Base-by-base conservation (phyloP, 1,139 yeast genomes). In the Candida albicans region DNA sequence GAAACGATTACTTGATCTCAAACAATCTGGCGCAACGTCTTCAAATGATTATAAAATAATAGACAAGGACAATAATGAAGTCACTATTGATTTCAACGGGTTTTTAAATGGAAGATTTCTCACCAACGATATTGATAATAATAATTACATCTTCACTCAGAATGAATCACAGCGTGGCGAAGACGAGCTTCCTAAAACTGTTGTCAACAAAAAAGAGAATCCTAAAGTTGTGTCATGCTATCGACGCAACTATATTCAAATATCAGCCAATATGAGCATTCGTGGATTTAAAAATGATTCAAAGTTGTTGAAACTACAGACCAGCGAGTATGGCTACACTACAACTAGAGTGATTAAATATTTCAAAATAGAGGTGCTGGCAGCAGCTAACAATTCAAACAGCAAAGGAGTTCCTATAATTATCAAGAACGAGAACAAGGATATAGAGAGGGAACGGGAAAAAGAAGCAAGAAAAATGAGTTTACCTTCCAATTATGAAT, bases 141-240 rank as follows among this genome's bases (percentile, higher is more conserved):
- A 61, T 42, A 68, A 70, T 51, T 73, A 64, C 52, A 54, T 69
- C 35, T 54, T 55, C 39, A 56, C 62, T 33, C 62, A 57, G 48
- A 59, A 49, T 42, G 53, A 49, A 38, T 37, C 47, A 8, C 39
- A 25, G 10, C 33, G 33, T n/a, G 41, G 25, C 11, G 35, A 37
- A 14, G 45, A 37, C 8, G 49, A 46, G 4, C 14, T 28, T 8
- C 24, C 35, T 2, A 33, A 30, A 7, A 26, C 31, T 5, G 32
- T 28, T 2, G 14, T 40, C 15, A 38, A 44, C 24, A 42, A 40
- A 24, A 49, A 44, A 13, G 53, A 51, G 39, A 67, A 65, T 42
- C 75, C 77, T 8, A 67, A 60, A 47, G 73, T 73, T 15, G 65
- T 74, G 25, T 68, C 75, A 11, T 75, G 79, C 52, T 74, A 75